Conservation (phyloP, 495 filamentous ascomycete genomes). For the Podospora fimiseda region DNA sequence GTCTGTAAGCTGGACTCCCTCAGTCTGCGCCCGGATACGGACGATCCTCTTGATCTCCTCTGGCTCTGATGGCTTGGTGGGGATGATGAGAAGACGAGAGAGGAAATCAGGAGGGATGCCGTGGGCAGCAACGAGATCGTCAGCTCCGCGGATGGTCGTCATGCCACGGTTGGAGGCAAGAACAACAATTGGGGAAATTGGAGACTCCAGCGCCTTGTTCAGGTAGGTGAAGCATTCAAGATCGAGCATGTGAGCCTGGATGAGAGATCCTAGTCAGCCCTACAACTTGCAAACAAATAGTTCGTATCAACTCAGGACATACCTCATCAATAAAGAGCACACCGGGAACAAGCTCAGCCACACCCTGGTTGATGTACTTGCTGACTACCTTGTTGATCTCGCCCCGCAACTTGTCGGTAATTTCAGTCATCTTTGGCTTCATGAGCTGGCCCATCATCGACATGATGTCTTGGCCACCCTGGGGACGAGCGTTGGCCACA, state of each 20-base stretch:
- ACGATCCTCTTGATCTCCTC: constrained; percentile 90
- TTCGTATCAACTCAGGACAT: constrained; percentile 23
- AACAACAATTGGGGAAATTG: constrained; percentile 92
- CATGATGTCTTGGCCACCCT: constrained; percentile 98
- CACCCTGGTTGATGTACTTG: constrained; percentile 95
- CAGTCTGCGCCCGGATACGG: constrained; percentile 69
- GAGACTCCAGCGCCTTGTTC: constrained; percentile 88
- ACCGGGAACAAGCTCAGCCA: constrained; percentile 94
- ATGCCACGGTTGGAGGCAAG: constrained; percentile 94
- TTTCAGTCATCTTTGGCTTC: constrained; percentile 98
- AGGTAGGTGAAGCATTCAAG: constrained; percentile 98
- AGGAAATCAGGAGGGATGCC: constrained; percentile 90
- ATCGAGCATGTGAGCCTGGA: constrained; percentile 94
- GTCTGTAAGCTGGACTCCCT: constrained; percentile 72
- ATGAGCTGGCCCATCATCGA: constrained; percentile 99
- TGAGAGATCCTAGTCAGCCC: constrained; percentile 15
- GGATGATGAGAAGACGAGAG: constrained; percentile 88
- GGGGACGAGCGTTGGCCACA: constrained; percentile 87
- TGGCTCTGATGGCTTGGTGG: constrained; percentile 75
- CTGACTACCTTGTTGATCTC: constrained; percentile 99
- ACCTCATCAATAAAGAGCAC: constrained; percentile 99
- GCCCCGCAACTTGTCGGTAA: constrained; percentile 87
- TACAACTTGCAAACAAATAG: neutral
- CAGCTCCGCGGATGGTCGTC: constrained; percentile 79
- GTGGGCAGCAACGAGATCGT: constrained; percentile 78